Evolutionary conservation across 2,329 filamentous ascomycete genomes (phyloP).

Genomic region (Bertia moriformis): DNA sequence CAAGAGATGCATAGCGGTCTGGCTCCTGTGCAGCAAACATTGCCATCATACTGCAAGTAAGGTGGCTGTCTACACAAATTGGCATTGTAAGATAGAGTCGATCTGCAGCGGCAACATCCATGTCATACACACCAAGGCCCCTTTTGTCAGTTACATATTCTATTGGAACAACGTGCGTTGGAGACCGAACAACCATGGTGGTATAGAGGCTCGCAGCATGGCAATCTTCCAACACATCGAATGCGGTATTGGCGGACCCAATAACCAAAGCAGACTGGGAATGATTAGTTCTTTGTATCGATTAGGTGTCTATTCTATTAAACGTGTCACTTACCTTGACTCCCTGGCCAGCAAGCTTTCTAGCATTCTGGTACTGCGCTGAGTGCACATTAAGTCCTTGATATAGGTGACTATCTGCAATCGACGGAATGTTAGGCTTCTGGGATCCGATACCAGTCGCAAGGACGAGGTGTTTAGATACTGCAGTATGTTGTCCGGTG

Average conservation of each 20-base stretch:
- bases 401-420: background rate
- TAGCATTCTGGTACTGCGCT: background rate
- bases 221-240: constrained; percentile 6
- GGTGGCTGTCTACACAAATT: constrained; percentile 1
- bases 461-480: background rate
- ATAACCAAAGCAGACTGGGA: constrained; percentile 1
- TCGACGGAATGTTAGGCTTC: background rate
- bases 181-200: constrained; percentile 3
- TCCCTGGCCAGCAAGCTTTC: background rate
- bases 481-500: background rate
- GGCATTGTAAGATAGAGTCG: background rate
- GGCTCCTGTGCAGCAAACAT: background rate
- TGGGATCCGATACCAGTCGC: background rate
- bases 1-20: background rate
- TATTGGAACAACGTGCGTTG: background rate
- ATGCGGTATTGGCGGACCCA: constrained; percentile 7
- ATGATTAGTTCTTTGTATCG: too few species aligned
- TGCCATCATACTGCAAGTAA: constrained; percentile 1
- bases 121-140: background rate
- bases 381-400: background rate
- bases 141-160: background rate
- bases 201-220: constrained; percentile 1
- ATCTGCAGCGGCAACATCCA: background rate
- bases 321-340: background rate
- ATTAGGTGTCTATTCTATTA: too few species aligned